Base-by-base conservation (phyloP, 192 early-diverging fungal genomes). In the Polychytrium aggregatum region DNA sequence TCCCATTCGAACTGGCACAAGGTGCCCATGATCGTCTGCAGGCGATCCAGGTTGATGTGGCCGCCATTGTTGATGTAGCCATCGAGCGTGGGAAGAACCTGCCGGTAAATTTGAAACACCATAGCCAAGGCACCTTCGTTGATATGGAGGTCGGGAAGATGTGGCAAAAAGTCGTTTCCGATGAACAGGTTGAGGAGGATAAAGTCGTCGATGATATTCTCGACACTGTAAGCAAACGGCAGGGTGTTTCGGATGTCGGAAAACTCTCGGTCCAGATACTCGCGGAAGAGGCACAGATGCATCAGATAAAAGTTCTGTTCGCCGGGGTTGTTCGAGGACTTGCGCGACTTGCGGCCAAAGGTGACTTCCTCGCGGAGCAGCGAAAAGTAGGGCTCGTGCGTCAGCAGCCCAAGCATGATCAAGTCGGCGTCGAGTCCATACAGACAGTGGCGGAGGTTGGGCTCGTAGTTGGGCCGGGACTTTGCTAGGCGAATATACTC, bases 171-270 rank as follows among this genome's bases (percentile, higher is more conserved):
- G 63, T 98, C 95, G 62, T 98, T 98, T 41, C 95, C 95, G 16
- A 98, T 90, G 70, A 98, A 98, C 68, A 93, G 96, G 53, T 83
- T 86, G 64, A 98, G 55, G 48, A 98, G 81, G 37, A 97, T 88
- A 82, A 94, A 97, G 63, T 98, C 95, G 54, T 98, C 95, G 57
- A 98, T 83, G 14, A 96, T 83, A 1, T 81, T 58, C 56, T 98
- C 93, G 20, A 98, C 54, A 49, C 94, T 82, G 63, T 85, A 97
- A 5, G 75, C 60, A 48, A 90, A 90, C 1, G 82, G 62, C 18
- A 88, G 62, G 2, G 65, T 60, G 6, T 60, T 48, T 16, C 69
- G 50, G 6, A 88, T 61, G 43, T 71, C 72, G 22, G 39, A 39
- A 44, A 98, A 85, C 36, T 92, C 90, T 29, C 74, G 53, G 49